These are phyloP conservation scores for Penicillium sp. DNA, from an alignment of 2,329 filamentous ascomycete genomes.

Conservation along the genomic window DNA sequence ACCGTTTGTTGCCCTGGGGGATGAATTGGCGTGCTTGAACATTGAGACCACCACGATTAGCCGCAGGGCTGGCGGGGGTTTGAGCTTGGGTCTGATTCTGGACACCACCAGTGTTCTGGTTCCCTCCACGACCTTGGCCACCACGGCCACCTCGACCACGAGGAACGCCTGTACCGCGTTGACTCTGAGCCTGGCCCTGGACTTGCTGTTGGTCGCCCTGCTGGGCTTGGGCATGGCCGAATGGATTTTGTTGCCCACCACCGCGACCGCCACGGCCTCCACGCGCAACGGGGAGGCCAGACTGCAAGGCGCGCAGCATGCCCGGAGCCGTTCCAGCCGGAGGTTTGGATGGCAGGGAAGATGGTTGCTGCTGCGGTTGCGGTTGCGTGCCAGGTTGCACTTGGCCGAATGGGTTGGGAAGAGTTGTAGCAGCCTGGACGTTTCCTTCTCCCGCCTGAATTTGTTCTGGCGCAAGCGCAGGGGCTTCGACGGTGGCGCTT, in stretches of 20 bases:
- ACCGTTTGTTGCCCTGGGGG: constrained; percentile 59
- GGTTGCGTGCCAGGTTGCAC: constrained; percentile 25
- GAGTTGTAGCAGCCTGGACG: constrained; percentile 15
- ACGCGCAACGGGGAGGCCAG: constrained; percentile 48
- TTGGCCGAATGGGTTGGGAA: constrained; percentile 32
- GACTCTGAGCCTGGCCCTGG: constrained; percentile 25
- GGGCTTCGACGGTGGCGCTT: constrained; percentile 8
- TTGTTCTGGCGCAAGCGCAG: constrained; percentile 14
- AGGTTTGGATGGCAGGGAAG: constrained; percentile 37
- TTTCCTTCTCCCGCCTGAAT: constrained; percentile 20
- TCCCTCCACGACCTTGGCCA: constrained; percentile 38
- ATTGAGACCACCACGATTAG: constrained; percentile 49
- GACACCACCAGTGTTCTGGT: constrained; percentile 39
- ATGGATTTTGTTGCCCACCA: constrained; percentile 36
- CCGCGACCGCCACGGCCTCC: constrained; percentile 46
- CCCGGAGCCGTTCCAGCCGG: constrained; percentile 42
- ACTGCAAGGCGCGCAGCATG: constrained; percentile 47
- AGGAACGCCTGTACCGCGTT: constrained; percentile 42
- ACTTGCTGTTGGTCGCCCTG: constrained; percentile 32
- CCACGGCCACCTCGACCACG: constrained; percentile 51
- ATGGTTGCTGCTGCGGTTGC: constrained; percentile 22
- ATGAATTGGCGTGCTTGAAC: constrained; percentile 57
- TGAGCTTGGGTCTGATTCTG: constrained; percentile 17
- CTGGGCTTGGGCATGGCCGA: constrained; percentile 28
- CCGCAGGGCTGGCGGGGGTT: constrained; percentile 30